Conservation (phyloP, 2,329 filamentous ascomycete genomes). For the Atkinsonella hypoxylon region DNA sequence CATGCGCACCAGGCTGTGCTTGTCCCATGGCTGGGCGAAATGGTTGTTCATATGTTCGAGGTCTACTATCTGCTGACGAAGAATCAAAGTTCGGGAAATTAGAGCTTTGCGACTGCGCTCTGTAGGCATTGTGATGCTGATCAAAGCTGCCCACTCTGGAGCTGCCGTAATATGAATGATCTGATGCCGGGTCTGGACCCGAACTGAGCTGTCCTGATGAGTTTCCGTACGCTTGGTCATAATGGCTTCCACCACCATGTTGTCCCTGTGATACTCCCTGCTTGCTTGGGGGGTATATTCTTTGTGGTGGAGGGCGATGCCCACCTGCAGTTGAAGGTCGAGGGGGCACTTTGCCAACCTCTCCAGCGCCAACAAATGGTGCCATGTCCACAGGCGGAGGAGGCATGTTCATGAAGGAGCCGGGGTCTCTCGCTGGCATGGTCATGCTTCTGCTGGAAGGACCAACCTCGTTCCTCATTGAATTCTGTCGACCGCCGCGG, state of each 20-base stretch:
- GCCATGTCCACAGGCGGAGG: slow-evolving; percentile 30
- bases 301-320: slow-evolving; percentile 39
- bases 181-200: slow-evolving; percentile 19
- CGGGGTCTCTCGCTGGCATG: slow-evolving; percentile 40
- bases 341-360: slow-evolving; percentile 30
- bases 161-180: slow-evolving; percentile 40
- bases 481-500: slow-evolving; percentile 15
- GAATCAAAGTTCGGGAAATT: slow-evolving; percentile 33
- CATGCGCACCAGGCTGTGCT: slow-evolving; percentile 37
- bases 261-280: slow-evolving; percentile 26
- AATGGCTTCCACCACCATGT: slow-evolving; percentile 19
- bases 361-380: slow-evolving; percentile 33
- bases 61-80: slow-evolving; percentile 17
- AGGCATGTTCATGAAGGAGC: slow-evolving; percentile 25
- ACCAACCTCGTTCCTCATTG: slow-evolving; percentile 31
- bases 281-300: slow-evolving; percentile 31
- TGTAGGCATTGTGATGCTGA: slow-evolving; percentile 13
- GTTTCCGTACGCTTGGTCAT: slow-evolving; percentile 21
- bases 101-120: slow-evolving; percentile 12
- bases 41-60: slow-evolving; percentile 36
- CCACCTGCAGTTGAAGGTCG: slow-evolving; percentile 44
- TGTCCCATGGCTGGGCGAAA: slow-evolving; percentile 28
- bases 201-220: slow-evolving; percentile 9
- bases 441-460: slow-evolving; percentile 48
- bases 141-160: slow-evolving; percentile 18